These are phyloP conservation scores for Annona cherimola DNA, from an alignment of 164 flowering plant genomes.

Conservation along the genomic window DNA sequence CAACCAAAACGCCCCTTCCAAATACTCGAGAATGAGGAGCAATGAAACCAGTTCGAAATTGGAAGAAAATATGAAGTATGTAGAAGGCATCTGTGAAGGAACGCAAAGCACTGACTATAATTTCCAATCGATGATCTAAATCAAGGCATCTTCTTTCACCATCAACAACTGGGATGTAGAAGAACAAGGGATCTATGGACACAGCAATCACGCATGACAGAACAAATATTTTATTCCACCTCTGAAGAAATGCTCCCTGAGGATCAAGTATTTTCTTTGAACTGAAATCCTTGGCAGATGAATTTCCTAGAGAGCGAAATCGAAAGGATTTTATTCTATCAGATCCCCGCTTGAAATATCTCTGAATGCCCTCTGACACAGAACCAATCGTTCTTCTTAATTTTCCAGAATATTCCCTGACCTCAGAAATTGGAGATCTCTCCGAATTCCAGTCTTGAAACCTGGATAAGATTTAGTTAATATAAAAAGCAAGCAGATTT, in stretches of 20 bases:
- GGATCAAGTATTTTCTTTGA: constrained; percentile 65
- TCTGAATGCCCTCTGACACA: constrained; percentile 34
- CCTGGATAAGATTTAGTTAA: constrained; percentile 23
- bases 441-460: constrained; percentile 45
- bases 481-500: neutral
- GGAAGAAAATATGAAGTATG: constrained; percentile 64
- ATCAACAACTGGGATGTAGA: constrained; percentile 67
- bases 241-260: constrained; percentile 73
- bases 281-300: constrained; percentile 28
- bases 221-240: constrained; percentile 87
- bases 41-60: constrained; percentile 85
- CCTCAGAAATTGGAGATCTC: constrained; percentile 23
- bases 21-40: constrained; percentile 92
- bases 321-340: constrained; percentile 40
- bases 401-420: constrained; percentile 18
- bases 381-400: constrained; percentile 30
- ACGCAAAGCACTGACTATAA: constrained; percentile 61
- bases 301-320: constrained; percentile 25
- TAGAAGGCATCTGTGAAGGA: constrained; percentile 76
- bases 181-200: constrained; percentile 86
- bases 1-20: constrained; percentile 86
- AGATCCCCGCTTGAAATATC: constrained; percentile 43
- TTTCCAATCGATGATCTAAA: constrained; percentile 56
- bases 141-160: constrained; percentile 45
- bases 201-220: constrained; percentile 75